phyloP scores from a whole-genome alignment of 345 rosid species.

The Toxicodendron radicans region DNA sequence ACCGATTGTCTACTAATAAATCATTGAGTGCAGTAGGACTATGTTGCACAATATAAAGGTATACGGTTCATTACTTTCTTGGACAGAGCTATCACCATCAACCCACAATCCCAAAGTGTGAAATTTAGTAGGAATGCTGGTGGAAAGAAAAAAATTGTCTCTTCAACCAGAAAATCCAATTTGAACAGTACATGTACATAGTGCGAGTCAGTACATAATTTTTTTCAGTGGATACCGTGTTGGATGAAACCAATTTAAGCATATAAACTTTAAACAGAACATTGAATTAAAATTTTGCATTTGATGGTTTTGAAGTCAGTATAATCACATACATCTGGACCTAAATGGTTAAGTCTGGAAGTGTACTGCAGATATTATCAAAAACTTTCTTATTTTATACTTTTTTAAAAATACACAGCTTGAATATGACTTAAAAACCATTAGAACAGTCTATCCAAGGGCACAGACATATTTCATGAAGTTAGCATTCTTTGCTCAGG shows the following conservation, averaged over 20 bases:
- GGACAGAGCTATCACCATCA: background rate
- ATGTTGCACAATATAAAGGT: background rate
- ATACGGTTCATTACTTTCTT: background rate
- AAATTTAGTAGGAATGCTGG: background rate
- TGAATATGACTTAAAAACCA: background rate
- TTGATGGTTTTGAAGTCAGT: background rate
- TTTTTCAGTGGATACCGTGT: background rate
- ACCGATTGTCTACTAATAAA: background rate
- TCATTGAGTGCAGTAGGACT: background rate
- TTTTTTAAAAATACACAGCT: background rate
- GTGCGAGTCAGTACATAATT: no score
- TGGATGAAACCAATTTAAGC: background rate
- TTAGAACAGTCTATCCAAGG: background rate
- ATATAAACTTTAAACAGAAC: background rate
- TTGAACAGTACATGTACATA: no score
- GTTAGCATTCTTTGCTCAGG: conserved; percentile 3
- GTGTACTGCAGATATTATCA: background rate
- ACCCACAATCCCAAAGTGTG: background rate
- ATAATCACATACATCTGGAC: background rate
- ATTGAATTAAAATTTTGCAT: background rate
- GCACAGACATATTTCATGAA: background rate
- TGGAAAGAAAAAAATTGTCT: background rate
- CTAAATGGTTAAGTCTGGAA: background rate
- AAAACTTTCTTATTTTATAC: background rate
- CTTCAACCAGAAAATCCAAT: background rate